Percentiles rank a stretch among this genome's conserved stretches.
Conservation (phyloP, 148 eudicot species). For the Rhododendron henanense region DNA sequence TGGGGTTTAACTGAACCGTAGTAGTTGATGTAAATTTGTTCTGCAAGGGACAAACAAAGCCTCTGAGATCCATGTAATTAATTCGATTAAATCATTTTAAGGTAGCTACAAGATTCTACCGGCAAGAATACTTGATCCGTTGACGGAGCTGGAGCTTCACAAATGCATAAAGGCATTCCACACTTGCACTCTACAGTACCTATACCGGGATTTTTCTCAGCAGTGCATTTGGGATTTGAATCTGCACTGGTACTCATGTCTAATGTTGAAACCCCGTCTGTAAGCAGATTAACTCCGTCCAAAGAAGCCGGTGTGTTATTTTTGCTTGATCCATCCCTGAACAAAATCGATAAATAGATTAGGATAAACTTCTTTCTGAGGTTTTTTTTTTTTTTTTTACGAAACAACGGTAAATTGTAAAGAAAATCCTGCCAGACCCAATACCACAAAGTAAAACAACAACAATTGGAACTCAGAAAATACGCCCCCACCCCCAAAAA, state of each 20-base stretch:
- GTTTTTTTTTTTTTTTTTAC: background rate
- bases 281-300: constrained; percentile 37
- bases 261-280: constrained; percentile 57
- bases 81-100: constrained; percentile 11
- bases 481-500: background rate
- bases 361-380: background rate
- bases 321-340: constrained; percentile 32
- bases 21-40: constrained; percentile 32
- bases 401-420: background rate
- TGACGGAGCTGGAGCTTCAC: constrained; percentile 58
- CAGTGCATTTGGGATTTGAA: constrained; percentile 23
- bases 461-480: background rate
- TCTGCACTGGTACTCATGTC: constrained; percentile 52
- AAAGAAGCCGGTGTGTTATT: constrained; percentile 31
- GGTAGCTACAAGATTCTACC: constrained; percentile 29
- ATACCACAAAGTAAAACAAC: background rate
- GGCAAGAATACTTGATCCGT: constrained; percentile 35
- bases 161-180: constrained; percentile 99
- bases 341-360: constrained; percentile 8
- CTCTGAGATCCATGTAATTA: constrained; percentile 1
- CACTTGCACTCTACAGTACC: constrained; percentile 72
- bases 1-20: constrained; percentile 32
- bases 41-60: constrained; percentile 20
- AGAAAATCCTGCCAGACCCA: background rate
- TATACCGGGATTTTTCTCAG: constrained; percentile 25